phyloP scores from a whole-genome alignment of 2,329 filamentous ascomycete genomes.

The Mycocentrospora acerina region DNA sequence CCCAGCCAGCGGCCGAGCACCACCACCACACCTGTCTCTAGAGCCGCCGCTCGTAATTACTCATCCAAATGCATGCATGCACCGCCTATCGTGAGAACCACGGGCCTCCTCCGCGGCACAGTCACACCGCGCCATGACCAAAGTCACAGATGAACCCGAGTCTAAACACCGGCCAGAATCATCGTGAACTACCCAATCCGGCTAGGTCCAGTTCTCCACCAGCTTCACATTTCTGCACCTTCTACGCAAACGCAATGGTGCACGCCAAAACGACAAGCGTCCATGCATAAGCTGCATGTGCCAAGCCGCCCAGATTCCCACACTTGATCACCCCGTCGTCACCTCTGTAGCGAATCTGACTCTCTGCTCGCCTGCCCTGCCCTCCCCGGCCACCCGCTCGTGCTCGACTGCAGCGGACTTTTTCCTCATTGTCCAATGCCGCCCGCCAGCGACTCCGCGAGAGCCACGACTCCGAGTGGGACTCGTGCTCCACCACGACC shows the following conservation, averaged over 20 bases:
- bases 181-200: constrained; percentile 39
- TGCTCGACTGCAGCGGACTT: constrained; percentile 16
- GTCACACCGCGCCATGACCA: constrained; percentile 11
- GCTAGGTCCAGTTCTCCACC: constrained; percentile 21
- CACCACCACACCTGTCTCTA: too few species aligned
- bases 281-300: too few species aligned
- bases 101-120: constrained; percentile 4
- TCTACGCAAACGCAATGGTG: constrained; percentile 21
- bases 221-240: constrained; percentile 28
- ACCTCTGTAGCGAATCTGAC: constrained; percentile 15
- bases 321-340: constrained; percentile 19
- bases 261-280: constrained; percentile 18
- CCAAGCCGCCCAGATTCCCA: constrained; percentile 9
- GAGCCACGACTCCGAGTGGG: constrained; percentile 30
- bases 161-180: constrained; percentile 27
- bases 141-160: constrained; percentile 19
- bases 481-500: constrained; percentile 20
- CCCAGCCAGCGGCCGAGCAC: too few species aligned
- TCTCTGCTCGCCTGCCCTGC: constrained; percentile 21
- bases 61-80: not conserved
- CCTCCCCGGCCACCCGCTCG: constrained; percentile 20
- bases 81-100: constrained; percentile 7
- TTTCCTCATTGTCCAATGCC: constrained; percentile 35
- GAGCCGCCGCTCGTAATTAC: too few species aligned
- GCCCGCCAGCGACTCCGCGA: constrained; percentile 27